Percentiles rank a stretch among this genome's conserved stretches.
phyloP scores from a whole-genome alignment of 2,329 filamentous ascomycete species.

The Nemania serpens region DNA sequence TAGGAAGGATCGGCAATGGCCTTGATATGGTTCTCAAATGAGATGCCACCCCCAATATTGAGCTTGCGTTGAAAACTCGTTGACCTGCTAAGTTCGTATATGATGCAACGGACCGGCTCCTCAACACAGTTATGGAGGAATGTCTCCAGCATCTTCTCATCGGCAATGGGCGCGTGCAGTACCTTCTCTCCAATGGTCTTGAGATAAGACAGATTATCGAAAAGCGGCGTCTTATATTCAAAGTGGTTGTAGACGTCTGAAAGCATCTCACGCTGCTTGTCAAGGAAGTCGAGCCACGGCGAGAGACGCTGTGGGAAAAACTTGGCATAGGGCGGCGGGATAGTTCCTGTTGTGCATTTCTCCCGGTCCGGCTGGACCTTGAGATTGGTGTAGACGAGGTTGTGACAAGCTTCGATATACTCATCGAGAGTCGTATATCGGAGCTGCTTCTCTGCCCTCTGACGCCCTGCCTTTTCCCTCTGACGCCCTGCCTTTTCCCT shows the following conservation, averaged over 20 bases:
- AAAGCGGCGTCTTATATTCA: slow-evolving; percentile 32
- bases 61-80: slow-evolving; percentile 28
- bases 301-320: slow-evolving; percentile 38
- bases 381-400: slow-evolving; percentile 34
- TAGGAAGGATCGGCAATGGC: slow-evolving; percentile 35
- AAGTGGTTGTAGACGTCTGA: slow-evolving; percentile 30
- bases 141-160: slow-evolving; percentile 41
- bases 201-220: slow-evolving; percentile 37
- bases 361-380: slow-evolving; percentile 33
- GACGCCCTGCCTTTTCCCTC: no score
- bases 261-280: slow-evolving; percentile 33
- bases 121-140: slow-evolving; percentile 40
- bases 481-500: no score
- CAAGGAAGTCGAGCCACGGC: slow-evolving; percentile 40
- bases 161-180: slow-evolving; percentile 23
- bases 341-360: slow-evolving; percentile 4
- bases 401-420: slow-evolving; percentile 41
- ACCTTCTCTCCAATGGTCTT: slow-evolving; percentile 32
- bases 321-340: slow-evolving; percentile 39
- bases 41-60: slow-evolving; percentile 34
- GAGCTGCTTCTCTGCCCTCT: slow-evolving; percentile 24
- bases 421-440: slow-evolving; percentile 39
- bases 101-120: slow-evolving; percentile 39
- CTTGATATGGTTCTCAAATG: slow-evolving; percentile 41
- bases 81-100: slow-evolving; percentile 36